These are phyloP conservation scores for Magnolia kwangsiensis DNA, from an alignment of 164 flowering plant genomes.

Conservation along the genomic window DNA sequence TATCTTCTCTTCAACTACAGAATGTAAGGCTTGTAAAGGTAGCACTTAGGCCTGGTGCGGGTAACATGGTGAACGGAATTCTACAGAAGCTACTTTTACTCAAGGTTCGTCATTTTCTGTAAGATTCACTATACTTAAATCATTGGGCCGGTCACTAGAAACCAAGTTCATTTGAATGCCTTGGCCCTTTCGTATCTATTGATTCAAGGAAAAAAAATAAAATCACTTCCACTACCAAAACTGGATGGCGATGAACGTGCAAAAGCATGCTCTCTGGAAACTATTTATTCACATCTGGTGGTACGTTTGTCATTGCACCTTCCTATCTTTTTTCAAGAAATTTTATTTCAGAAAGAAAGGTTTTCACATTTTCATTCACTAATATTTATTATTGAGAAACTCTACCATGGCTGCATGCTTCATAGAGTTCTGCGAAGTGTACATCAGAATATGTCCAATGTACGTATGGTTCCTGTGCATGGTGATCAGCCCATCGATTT, in stretches of 20 bases:
- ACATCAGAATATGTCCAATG: too few relatives aligned
- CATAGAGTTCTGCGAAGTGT: too few relatives aligned
- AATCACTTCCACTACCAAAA: constrained; percentile 75
- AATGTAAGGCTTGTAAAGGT: constrained; percentile 85
- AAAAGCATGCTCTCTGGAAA: constrained; percentile 90
- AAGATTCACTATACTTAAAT: not conserved
- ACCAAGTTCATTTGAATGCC: not conserved
- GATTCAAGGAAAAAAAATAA: constrained; percentile 44
- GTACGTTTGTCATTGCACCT: constrained; percentile 38
- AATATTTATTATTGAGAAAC: too few relatives aligned
- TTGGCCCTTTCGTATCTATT: constrained; percentile 1
- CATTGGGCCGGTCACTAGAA: not conserved
- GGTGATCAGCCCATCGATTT: too few relatives aligned
- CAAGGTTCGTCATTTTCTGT: constrained; percentile 44
- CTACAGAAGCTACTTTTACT: constrained; percentile 66
- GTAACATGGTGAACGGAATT: constrained; percentile 86
- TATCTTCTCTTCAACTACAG: constrained; percentile 32
- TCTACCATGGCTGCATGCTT: too few relatives aligned
- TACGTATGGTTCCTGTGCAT: too few relatives aligned
- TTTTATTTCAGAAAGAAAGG: not conserved
- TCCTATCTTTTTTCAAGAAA: not conserved
- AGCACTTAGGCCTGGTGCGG: constrained; percentile 93
- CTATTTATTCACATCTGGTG: constrained; percentile 87
- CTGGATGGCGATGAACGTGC: constrained; percentile 82
- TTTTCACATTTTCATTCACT: too few relatives aligned